Conservation (phyloP, 1,139 yeast genomes). For the Pichia sp. region DNA sequence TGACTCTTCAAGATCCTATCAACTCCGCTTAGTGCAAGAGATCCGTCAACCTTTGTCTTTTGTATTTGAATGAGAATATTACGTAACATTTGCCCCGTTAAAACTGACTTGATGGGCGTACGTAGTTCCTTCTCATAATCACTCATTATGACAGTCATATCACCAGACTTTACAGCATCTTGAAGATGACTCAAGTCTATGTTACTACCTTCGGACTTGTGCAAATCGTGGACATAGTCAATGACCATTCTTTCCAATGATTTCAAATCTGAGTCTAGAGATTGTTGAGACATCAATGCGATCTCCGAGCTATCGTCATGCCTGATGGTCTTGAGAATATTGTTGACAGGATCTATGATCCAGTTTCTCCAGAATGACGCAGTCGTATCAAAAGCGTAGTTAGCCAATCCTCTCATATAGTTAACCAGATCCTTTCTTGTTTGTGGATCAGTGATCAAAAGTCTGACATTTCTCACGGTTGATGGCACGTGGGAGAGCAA, state of each 20-base stretch:
- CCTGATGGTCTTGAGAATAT: constrained; percentile 70
- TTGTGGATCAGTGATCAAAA: constrained; percentile 3
- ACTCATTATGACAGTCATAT: constrained; percentile 65
- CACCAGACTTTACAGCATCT: constrained; percentile 24
- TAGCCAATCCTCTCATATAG: constrained; percentile 10
- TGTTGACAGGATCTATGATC: constrained; percentile 71
- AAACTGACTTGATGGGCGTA: constrained; percentile 56
- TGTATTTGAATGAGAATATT: constrained; percentile 83
- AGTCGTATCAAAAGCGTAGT: constrained; percentile 55
- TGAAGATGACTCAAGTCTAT: constrained; percentile 29
- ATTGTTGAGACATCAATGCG: constrained; percentile 72
- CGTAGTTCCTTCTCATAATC: constrained; percentile 73
- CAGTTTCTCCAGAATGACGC: constrained; percentile 71
- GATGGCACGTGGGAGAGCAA: constrained; percentile 40
- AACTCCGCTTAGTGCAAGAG: constrained; percentile 81
- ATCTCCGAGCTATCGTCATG: constrained; percentile 70
- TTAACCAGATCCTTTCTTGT: constrained; percentile 1
- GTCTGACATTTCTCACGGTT: constrained; percentile 4
- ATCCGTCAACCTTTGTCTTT: constrained; percentile 93
- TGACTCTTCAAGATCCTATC: constrained; percentile 86
- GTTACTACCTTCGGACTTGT: constrained; percentile 22
- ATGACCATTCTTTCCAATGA: constrained; percentile 85
- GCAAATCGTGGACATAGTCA: constrained; percentile 52
- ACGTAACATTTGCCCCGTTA: constrained; percentile 65
- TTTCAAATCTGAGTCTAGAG: constrained; percentile 68